Evolutionary conservation across 345 rosid species (phyloP).

Genomic region (Eucalyptus microcorys): DNA sequence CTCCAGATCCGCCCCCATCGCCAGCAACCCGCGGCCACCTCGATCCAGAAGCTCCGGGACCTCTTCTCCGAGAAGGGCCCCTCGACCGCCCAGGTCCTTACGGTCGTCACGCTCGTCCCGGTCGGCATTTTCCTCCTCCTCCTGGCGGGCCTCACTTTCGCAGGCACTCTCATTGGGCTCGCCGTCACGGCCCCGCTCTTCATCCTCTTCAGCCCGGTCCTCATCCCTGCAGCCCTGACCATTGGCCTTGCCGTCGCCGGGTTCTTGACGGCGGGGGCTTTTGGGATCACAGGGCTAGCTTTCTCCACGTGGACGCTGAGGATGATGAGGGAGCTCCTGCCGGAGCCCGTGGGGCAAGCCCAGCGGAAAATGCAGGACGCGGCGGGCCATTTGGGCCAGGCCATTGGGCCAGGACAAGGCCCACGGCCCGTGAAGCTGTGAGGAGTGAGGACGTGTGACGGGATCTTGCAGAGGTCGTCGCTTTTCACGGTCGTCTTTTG

Average conservation of each 20-base stretch:
- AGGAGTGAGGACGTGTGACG: background rate
- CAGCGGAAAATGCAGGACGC: slow-evolving; percentile 2
- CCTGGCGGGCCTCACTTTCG: slow-evolving; percentile 18
- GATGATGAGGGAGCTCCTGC: background rate
- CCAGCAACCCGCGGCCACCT: background rate
- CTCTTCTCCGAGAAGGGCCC: slow-evolving; percentile 2
- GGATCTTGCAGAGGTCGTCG: background rate
- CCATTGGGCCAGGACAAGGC: slow-evolving; percentile 11
- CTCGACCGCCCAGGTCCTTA: slow-evolving; percentile 10
- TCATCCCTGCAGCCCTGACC: slow-evolving; percentile 19
- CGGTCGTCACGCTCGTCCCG: slow-evolving; percentile 11
- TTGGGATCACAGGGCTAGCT: slow-evolving; percentile 29
- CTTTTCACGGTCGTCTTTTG: background rate
- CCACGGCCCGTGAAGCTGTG: background rate
- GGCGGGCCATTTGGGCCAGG: slow-evolving; percentile 8
- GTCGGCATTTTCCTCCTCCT: slow-evolving; percentile 13
- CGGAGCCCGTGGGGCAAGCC: slow-evolving; percentile 3
- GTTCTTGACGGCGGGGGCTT: slow-evolving; percentile 28
- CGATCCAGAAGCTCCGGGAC: background rate
- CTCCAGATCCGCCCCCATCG: background rate
- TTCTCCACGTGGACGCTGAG: slow-evolving; percentile 15
- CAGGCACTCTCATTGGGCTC: slow-evolving; percentile 16
- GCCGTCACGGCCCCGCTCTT: slow-evolving; percentile 24
- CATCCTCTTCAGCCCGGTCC: slow-evolving; percentile 29
- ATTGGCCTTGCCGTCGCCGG: slow-evolving; percentile 19